Base-by-base conservation (phyloP, 768 basidiomycete species). In the Fomitopsis serialis region DNA sequence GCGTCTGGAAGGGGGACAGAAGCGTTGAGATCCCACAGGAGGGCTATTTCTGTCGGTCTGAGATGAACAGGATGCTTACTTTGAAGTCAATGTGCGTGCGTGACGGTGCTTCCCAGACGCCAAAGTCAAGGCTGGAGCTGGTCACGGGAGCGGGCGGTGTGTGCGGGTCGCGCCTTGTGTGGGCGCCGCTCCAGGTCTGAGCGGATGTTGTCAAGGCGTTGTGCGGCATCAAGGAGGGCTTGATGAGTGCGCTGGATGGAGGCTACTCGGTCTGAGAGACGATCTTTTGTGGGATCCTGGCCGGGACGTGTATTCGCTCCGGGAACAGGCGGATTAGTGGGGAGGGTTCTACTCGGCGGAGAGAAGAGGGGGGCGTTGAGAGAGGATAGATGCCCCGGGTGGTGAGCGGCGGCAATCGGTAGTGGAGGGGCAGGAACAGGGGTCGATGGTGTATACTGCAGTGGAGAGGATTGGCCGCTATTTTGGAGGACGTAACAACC, bases 351-450 rank as follows among this genome's bases (percentile, higher is more conserved):
- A 9, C 5, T 47, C 46, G 46, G 27, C 22, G 24, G 42, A n/a
- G 56, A 42, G 42, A 58, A 61, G 42, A 61, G 55, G 37, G 57
- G 53, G 1, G 45, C 37, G n/a, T 29, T 19, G 22, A 61, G 55
- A 8, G 55, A 34, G 15, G 48, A 57, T 6, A 61, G 35, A 23
- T 57, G 43, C 13, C 52, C 48, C 23, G 75, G 78, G 52, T 79
- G 76, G 52, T 74, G 75, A 0, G 78, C 78, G 13, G 78, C 78
- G 24, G 77, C 74, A 23, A 77, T 64, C 2, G 76, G 77, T 2
- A 64, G 47, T 8, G 63, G 54, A 17, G 45, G 52, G 4, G 54
- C 12, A 10, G 57, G 34, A 7, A 29, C 22, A 43, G 23, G 40
- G 13, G 42, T 15, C 24, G 42, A 23, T 5, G 25, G 17, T 43